phyloP scores from a whole-genome alignment of 192 early-diverging fungal genomes.

The Linnemannia zychae region DNA sequence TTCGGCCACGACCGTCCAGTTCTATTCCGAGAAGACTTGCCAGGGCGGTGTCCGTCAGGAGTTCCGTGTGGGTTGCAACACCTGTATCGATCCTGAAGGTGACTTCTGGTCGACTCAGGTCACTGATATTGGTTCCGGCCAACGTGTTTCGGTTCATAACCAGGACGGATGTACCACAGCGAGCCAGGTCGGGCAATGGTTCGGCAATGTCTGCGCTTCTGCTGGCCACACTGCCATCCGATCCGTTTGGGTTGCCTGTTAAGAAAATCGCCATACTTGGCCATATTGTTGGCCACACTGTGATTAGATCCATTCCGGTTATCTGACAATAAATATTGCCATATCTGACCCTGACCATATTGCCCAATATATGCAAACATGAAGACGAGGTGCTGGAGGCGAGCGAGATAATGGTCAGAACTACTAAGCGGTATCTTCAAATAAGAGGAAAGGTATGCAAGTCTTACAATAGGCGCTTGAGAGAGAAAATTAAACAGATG shows the following conservation, averaged over 20 bases:
- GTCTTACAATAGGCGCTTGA: too few species aligned
- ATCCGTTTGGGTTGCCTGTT: not conserved
- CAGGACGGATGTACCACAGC: not conserved
- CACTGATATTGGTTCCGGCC: not conserved
- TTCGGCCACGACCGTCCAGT: not conserved
- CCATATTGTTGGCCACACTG: not conserved
- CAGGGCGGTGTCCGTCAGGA: not conserved
- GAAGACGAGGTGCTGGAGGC: not conserved
- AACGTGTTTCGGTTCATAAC: not conserved
- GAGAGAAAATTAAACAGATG: too few species aligned
- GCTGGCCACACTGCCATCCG: not conserved
- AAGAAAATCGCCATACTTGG: not conserved
- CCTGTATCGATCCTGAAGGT: not conserved
- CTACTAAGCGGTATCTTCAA: not conserved
- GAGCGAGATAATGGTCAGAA: not conserved
- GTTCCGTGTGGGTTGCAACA: not conserved
- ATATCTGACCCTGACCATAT: too few species aligned
- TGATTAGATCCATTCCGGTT: too few species aligned
- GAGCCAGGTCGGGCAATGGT: not conserved
- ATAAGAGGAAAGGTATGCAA: not conserved
- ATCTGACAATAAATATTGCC: too few species aligned
- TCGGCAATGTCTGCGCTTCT: not conserved
- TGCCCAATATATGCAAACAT: too few species aligned
- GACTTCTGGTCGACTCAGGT: not conserved
- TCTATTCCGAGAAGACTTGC: not conserved